Percentiles rank a stretch among this genome's conserved stretches.
These are phyloP conservation scores for Aurinia saxatilis DNA, from an alignment of 345 rosid genomes.

Conservation along the genomic window DNA sequence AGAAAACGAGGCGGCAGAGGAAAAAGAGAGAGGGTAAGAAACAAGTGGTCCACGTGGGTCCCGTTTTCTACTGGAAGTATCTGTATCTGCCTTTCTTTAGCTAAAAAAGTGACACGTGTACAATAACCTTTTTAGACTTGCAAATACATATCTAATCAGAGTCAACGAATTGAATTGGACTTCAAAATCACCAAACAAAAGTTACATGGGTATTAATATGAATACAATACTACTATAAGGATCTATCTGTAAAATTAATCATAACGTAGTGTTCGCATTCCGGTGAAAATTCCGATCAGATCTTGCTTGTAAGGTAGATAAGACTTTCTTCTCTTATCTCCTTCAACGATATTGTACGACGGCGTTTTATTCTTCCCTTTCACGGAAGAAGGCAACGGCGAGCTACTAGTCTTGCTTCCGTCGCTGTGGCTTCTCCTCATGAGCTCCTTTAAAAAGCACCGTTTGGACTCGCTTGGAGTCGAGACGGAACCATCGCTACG, in stretches of 20 bases:
- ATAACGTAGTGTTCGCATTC: not conserved
- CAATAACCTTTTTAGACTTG: not conserved
- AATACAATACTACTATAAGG: constrained; percentile 36
- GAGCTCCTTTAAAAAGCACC: not conserved
- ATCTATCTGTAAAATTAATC: constrained; percentile 14
- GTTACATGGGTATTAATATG: constrained; percentile 31
- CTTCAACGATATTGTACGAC: not conserved
- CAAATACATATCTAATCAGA: constrained; percentile 32
- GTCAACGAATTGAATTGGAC: constrained; percentile 6
- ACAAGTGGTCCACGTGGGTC: constrained; percentile 42
- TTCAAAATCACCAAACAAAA: not conserved
- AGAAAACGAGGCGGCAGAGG: constrained; percentile 16
- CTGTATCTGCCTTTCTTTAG: not conserved
- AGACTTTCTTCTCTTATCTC: not conserved
- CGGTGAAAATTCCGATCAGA: constrained; percentile 14
- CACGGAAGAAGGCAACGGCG: not conserved
- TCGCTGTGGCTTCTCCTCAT: constrained; percentile 1
- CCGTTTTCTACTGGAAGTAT: constrained; percentile 10
- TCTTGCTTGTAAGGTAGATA: constrained; percentile 19
- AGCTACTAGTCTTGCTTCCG: not conserved
- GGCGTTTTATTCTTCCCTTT: constrained; percentile 6
- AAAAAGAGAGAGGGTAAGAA: constrained; percentile 29
- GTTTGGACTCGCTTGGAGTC: constrained; percentile 4
- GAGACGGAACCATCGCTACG: constrained; percentile 52
- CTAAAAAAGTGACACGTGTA: not conserved